Evolutionary conservation across 2,329 filamentous ascomycete species (phyloP), one percentile per base, ranked within the genome.

Genomic region (Fusarium chaquense): DNA sequence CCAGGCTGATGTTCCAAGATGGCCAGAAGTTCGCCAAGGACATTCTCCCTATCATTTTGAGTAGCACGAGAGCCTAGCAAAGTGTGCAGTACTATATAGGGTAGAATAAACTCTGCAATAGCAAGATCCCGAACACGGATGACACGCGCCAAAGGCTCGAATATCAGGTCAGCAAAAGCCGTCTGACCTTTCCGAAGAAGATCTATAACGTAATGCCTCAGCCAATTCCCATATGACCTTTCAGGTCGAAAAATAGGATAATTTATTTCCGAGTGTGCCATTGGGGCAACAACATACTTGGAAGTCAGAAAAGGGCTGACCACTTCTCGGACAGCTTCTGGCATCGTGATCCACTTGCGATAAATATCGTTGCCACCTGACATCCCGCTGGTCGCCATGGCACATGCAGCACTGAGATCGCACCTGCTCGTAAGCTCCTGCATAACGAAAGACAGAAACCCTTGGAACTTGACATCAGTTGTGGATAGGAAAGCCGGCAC

Each of bases 371-470:
- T 86, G 13, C 85, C 84, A 30, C 89, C 86, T 5, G 77, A 22
- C 60, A 75, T 76, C 6, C 78, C 78, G 1, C 78, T 78, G 5
- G 81, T 80, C 38, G 81, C 78, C 76, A 79, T 78, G 32, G 77
- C 78, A 53, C 83, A 84, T 0, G 86, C 87, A 13, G 86, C 83
- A 62, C 85, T 89, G 75, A 98, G 90, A 30, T 91, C 90, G 75
- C 92, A 93, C 70, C 91, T 89, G 45, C 90, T 90, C 5, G 98
- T 85, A 41, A 98, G 85, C 74, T 97, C 91, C 79, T 99, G 96
- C 90, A 99, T 98, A 3, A 91, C 93, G 79, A 92, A 99, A 2
- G 95, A 95, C 20, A 99, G 85, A 76, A 97, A 97, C 0, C 94
- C 94, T 78, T 98, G 96, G 8, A 94, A 86, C 69, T 89, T 90